phyloP scores from a whole-genome alignment of 164 flowering plant species.

The Chimonanthus salicifolius region DNA sequence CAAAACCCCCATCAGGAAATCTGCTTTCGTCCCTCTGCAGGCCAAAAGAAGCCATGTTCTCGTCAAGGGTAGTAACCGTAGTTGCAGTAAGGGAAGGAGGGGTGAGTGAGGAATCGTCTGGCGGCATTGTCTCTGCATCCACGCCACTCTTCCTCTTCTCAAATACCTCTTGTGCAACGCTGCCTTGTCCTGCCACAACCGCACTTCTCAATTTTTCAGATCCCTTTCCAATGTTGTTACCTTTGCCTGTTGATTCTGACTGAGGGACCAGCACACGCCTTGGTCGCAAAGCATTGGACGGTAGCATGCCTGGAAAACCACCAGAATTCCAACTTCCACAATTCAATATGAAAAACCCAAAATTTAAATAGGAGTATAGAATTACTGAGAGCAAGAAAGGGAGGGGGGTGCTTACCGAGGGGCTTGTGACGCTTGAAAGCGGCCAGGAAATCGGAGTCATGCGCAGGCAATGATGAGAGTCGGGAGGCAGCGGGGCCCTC shows the following conservation, averaged over 20 bases:
- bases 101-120: conserved; percentile 37
- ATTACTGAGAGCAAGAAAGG: not conserved
- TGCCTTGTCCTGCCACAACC: not conserved
- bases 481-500: conserved; percentile 20
- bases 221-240: not conserved
- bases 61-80: conserved; percentile 28
- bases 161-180: not conserved
- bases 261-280: conserved; percentile 50
- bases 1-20: not conserved
- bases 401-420: conserved; percentile 33
- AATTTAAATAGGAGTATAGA: not conserved
- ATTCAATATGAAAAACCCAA: not conserved
- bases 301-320: conserved; percentile 37
- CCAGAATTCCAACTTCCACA: conserved; percentile 1
- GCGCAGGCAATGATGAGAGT: conserved; percentile 26
- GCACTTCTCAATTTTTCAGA: not conserved
- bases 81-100: conserved; percentile 43
- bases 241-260: conserved; percentile 22
- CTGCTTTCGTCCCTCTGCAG: conserved; percentile 22
- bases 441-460: conserved; percentile 54
- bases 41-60: conserved; percentile 13
- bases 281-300: conserved; percentile 44
- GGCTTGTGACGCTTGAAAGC: conserved; percentile 88
- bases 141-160: not conserved
- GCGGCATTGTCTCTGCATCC: conserved; percentile 1